Conservation (phyloP, 192 early-diverging fungal genomes). For the Coemansia sp. region DNA sequence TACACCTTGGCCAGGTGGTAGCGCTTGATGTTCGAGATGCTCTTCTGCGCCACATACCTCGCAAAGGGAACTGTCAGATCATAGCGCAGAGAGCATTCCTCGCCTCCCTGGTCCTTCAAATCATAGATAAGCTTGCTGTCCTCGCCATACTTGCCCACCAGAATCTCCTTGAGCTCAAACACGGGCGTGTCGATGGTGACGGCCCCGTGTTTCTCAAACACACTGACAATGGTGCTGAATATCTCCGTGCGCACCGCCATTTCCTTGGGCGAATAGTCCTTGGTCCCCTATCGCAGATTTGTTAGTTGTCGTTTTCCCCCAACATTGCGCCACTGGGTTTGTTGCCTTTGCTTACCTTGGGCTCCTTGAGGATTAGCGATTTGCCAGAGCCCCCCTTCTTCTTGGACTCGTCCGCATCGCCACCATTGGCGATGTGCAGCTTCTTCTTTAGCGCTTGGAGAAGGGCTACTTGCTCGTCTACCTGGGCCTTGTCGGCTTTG, state of each 20-base stretch:
- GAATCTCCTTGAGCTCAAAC: constrained; percentile 96
- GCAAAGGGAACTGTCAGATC: constrained; percentile 99
- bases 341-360: constrained; percentile 55
- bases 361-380: constrained; percentile 67
- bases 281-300: constrained; percentile 69
- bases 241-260: constrained; percentile 96
- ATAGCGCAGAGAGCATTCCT: constrained; percentile 92
- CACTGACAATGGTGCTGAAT: constrained; percentile 76
- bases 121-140: constrained; percentile 99
- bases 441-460: constrained; percentile 65
- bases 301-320: not conserved
- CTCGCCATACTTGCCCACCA: constrained; percentile 97
- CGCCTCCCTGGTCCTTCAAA: constrained; percentile 94
- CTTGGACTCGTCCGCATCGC: constrained; percentile 24
- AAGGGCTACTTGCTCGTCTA: constrained; percentile 60
- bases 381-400: constrained; percentile 16
- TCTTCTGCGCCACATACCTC: constrained; percentile 91
- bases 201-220: constrained; percentile 96
- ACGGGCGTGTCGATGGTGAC: constrained; percentile 99
- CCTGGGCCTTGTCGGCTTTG: constrained; percentile 57
- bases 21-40: constrained; percentile 83
- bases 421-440: constrained; percentile 46
- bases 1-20: constrained; percentile 99
- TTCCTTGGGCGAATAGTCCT: constrained; percentile 91
- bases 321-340: not conserved